These are phyloP conservation scores for Pythium aquatile DNA, from an alignment of 352 stramenopile species.

Conservation along the genomic window DNA sequence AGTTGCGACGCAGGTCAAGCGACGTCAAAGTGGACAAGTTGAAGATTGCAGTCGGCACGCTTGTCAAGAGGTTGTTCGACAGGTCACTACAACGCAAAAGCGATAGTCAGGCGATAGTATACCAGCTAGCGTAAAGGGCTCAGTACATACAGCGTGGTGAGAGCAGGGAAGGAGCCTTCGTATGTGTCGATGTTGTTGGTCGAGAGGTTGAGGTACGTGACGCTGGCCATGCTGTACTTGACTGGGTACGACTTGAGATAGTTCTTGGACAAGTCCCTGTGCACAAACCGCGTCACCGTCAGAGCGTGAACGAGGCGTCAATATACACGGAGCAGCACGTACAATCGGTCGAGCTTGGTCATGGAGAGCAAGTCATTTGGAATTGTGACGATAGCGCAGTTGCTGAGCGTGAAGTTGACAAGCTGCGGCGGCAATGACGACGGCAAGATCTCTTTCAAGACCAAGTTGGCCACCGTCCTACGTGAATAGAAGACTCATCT, in stretches of 20 bases:
- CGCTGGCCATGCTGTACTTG: slow-evolving; percentile 45
- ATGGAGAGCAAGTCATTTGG: slow-evolving; percentile 53
- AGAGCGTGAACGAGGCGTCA: not conserved
- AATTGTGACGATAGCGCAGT: slow-evolving; percentile 53
- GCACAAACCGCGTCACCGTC: not conserved
- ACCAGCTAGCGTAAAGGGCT: not conserved
- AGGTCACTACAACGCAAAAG: slow-evolving; percentile 35
- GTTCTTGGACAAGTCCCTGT: slow-evolving; percentile 56
- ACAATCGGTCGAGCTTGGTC: slow-evolving; percentile 51
- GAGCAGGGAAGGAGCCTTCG: slow-evolving; percentile 42
- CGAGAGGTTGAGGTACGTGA: slow-evolving; percentile 53
- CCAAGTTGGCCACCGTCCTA: slow-evolving; percentile 56
- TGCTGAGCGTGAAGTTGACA: slow-evolving; percentile 55
- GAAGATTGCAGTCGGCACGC: slow-evolving; percentile 48
- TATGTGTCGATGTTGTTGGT: slow-evolving; percentile 51
- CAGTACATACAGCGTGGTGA: slow-evolving; percentile 47
- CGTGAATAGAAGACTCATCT: not conserved
- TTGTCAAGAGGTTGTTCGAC: slow-evolving; percentile 49
- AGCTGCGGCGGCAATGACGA: slow-evolving; percentile 51
- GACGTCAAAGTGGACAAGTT: slow-evolving; percentile 40
- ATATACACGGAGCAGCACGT: slow-evolving; percentile 18
- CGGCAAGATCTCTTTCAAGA: slow-evolving; percentile 36
- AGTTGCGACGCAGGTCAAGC: slow-evolving; percentile 49
- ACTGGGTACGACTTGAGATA: slow-evolving; percentile 44
- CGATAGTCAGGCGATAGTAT: not conserved